Evolutionary conservation across 768 basidiomycete genomes (phyloP), one percentile per base, ranked within the genome.

Genomic region (Rhodotorula diobovata): DNA sequence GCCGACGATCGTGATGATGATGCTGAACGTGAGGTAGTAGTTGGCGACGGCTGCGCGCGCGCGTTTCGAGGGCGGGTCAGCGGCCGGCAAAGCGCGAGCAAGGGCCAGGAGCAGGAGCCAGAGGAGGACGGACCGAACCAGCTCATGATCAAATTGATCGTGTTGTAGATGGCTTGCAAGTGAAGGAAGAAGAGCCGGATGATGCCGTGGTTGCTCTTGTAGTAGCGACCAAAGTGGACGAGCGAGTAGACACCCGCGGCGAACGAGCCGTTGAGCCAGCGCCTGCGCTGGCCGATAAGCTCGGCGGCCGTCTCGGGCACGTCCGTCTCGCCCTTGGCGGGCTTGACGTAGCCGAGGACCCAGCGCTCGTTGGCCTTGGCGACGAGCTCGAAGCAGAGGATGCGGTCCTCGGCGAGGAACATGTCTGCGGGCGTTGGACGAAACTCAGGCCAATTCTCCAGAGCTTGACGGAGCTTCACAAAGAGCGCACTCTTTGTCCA

Each of bases 111-210:
- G 46, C 51, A n/a, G 35, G 14, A n/a, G 9, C 7, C 21, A 30
- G 2, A 23, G 48, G 28, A 23, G 10, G 21, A 60, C 76, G 56
- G 25, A 77, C 73, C 88, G 81, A 96, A 95, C 91, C 92, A 97
- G 16, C 90, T 88, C 83, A 97, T 94, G 75, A 93, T 76, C 68
- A 97, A 83, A 41, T 86, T 88, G 79, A 90, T 87, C 61, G 93
- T 77, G 81, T 93, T 93, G 80, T 93, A 94, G 64, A 97, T 68
- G 53, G 88, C 93, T 81, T 98, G 95, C 58, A 99, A 78, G 78
- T 97, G 94, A 80, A 99, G 87, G 84, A 97, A 93, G 83, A 98
- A 89, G 90, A 98, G 91, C 78, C 95, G 88, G 73, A 95, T 85
- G 63, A 91, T 85, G 37, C 90, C 90, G 77, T 97, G 94, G 21